These are phyloP conservation scores for Chlamydomonas sp. DNA, from an alignment of 139 green algal species.

Conservation along the genomic window DNA sequence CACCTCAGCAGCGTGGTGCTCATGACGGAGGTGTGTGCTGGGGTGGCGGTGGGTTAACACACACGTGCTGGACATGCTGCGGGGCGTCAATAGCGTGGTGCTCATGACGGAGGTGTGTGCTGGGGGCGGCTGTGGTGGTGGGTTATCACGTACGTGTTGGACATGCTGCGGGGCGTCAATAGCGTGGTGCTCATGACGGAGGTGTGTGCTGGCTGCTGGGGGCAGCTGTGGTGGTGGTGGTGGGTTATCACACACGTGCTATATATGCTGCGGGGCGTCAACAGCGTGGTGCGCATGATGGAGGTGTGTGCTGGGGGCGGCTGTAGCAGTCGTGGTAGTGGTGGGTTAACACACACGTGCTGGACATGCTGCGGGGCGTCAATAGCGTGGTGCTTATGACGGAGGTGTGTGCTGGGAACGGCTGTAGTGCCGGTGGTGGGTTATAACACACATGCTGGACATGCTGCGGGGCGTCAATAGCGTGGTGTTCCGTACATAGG, in stretches of 20 bases:
- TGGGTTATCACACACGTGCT: no score
- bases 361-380: not conserved
- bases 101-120: conserved; percentile 79
- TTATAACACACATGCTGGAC: no score
- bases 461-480: conserved; percentile 42
- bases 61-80: no score
- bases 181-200: conserved; percentile 90
- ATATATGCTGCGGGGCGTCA: not conserved
- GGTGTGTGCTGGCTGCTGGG: conserved; percentile 26
- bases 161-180: conserved; percentile 70
- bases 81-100: conserved; percentile 69
- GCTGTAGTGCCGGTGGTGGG: no score
- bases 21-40: conserved; percentile 72
- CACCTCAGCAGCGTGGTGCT: conserved; percentile 77
- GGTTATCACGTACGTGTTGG: conserved; percentile 38
- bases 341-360: no score
- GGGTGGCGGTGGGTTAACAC: no score
- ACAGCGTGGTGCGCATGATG: conserved; percentile 89
- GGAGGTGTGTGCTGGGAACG: conserved; percentile 38
- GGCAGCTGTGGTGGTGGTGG: no score
- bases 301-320: conserved; percentile 43
- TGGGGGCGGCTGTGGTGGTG: not conserved
- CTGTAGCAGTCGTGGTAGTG: not conserved
- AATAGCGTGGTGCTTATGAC: conserved; percentile 88
- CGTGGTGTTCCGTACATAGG: conserved; percentile 87